These are phyloP conservation scores for Babesia microti DNA, from an alignment of 169 alveolate species.

Conservation along the genomic window DNA sequence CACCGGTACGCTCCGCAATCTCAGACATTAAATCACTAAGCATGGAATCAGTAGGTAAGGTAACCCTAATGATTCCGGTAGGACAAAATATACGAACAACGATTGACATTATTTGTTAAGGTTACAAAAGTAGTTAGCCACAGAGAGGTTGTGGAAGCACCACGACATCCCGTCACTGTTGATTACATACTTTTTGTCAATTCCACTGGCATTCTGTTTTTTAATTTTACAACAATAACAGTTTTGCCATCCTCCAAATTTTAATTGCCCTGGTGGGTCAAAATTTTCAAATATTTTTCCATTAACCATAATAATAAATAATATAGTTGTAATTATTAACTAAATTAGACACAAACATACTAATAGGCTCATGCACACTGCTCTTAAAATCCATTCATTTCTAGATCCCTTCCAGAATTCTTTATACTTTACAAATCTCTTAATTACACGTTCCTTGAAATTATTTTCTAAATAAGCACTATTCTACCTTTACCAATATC, in stretches of 20 bases:
- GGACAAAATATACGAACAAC: constrained; percentile 17
- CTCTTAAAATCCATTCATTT: constrained; percentile 52
- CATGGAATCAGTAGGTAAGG: constrained; percentile 14
- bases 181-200: too few species aligned
- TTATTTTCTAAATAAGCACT: not conserved
- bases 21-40: constrained; percentile 19
- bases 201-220: too few species aligned
- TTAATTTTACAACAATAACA: too few species aligned
- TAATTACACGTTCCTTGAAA: constrained; percentile 13
- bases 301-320: constrained; percentile 21
- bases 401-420: constrained; percentile 43
- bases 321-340: constrained; percentile 3
- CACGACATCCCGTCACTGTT: too few species aligned
- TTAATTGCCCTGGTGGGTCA: constrained; percentile 50
- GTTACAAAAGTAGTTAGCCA: too few species aligned
- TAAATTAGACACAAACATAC: constrained; percentile 8
- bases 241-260: constrained; percentile 45
- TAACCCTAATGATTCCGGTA: constrained; percentile 27
- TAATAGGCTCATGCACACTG: constrained; percentile 13
- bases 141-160: too few species aligned
- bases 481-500: constrained; percentile 17
- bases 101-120: too few species aligned
- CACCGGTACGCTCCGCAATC: constrained; percentile 16
- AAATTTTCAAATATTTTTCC: constrained; percentile 37
- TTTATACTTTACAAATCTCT: constrained; percentile 30